Evolutionary conservation across 2,329 filamentous ascomycete genomes (phyloP).

Genomic region (Phoma herbarum): DNA sequence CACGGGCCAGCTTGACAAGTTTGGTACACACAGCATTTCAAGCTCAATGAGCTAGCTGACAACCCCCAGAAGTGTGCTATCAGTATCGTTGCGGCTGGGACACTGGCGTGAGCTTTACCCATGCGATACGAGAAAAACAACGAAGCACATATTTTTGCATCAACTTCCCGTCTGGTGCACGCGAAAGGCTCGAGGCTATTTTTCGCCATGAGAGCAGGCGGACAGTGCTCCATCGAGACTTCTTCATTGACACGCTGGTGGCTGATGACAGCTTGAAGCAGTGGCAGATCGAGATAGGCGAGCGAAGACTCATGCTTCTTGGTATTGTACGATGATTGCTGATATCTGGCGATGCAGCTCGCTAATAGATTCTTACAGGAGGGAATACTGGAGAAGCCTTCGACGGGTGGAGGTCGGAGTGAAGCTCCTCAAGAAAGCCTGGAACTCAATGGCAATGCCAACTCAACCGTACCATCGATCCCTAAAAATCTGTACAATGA

Average conservation of each 20-base stretch:
- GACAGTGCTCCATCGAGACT: conserved; percentile 24
- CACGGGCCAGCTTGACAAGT: neutral
- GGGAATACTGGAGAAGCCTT: neutral
- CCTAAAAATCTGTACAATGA: neutral
- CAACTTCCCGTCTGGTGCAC: conserved; percentile 7
- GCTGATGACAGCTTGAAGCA: conserved; percentile 33
- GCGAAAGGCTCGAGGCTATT: neutral
- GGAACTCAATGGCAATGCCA: neutral
- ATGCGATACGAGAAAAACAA: conserved; percentile 25
- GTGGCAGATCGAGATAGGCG: conserved; percentile 32
- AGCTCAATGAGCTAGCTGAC: neutral
- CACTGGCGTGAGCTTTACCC: conserved; percentile 29
- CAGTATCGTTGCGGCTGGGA: conserved; percentile 36
- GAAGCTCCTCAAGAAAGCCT: neutral
- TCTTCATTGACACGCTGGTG: conserved; percentile 32
- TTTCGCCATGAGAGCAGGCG: conserved; percentile 14
- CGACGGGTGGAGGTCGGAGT: neutral
- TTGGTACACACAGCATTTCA: neutral
- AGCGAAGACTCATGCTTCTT: conserved; percentile 25
- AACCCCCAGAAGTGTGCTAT: conserved; percentile 28
- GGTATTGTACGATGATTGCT: conserved; percentile 17
- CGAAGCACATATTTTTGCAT: conserved; percentile 13
- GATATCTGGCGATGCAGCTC: neutral
- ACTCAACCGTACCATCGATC: neutral
- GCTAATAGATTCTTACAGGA: neutral